Conservation (phyloP, 73 alveolate species). For the Paramecium octaurelia region DNA sequence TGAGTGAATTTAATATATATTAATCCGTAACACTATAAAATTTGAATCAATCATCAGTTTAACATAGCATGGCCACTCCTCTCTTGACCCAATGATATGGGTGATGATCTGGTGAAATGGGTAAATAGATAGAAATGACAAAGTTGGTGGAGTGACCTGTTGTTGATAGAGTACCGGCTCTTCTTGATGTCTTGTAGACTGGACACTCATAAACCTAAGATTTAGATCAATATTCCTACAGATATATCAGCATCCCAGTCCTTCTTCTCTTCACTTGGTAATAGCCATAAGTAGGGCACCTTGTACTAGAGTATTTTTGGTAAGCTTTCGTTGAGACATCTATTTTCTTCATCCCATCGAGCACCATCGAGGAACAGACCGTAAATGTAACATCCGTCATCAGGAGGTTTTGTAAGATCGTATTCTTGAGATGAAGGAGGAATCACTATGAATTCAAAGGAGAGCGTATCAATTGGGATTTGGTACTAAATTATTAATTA, state of each 20-base stretch:
- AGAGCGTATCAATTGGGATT: conserved; percentile 90
- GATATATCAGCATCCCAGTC: conserved; percentile 73
- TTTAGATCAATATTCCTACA: conserved; percentile 36
- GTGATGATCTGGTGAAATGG: conserved; percentile 88
- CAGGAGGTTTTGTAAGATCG: conserved; percentile 88
- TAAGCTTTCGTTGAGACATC: conserved; percentile 89
- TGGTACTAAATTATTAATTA: conserved; percentile 79
- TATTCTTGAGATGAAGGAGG: conserved; percentile 87
- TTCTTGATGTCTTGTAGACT: conserved; percentile 97
- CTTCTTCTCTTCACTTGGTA: conserved; percentile 84
- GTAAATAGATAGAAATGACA: conserved; percentile 93
- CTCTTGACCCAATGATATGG: conserved; percentile 99
- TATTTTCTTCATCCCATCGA: conserved; percentile 95
- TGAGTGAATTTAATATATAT: neutral
- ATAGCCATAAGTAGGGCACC: conserved; percentile 93
- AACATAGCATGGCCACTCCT: conserved; percentile 99
- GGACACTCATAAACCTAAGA: conserved; percentile 77
- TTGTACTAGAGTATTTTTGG: conserved; percentile 92
- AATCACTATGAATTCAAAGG: conserved; percentile 88
- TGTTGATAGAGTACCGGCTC: conserved; percentile 99
- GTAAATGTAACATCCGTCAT: conserved; percentile 97
- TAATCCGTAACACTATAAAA: neutral
- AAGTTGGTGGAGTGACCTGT: conserved; percentile 99
- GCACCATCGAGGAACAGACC: conserved; percentile 99
- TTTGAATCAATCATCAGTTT: conserved; percentile 85